Evolutionary conservation across 2,329 filamentous ascomycete species (phyloP).

Genomic region (Colletotrichum lindemuthianum): DNA sequence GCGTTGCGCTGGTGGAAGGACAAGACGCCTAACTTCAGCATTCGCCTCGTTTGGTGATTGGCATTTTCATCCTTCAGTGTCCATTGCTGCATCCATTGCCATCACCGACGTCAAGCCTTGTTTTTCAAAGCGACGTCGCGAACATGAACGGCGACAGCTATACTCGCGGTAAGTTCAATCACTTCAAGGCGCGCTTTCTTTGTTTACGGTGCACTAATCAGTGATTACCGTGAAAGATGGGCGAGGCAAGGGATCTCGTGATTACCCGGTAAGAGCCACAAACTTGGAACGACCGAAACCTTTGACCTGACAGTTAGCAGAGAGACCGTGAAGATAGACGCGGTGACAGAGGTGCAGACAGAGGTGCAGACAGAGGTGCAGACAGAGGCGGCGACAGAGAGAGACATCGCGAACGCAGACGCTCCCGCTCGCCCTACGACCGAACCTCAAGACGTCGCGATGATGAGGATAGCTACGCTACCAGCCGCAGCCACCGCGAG

Average conservation of each 20-base stretch:
- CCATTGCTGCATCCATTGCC: slow-evolving; percentile 9
- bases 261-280: slow-evolving; percentile 35
- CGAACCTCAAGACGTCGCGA: slow-evolving; percentile 75
- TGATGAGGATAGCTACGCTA: slow-evolving; percentile 86
- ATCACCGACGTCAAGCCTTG: slow-evolving; percentile 25
- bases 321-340: slow-evolving; percentile 49
- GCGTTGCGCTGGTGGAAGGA: slow-evolving; percentile 16
- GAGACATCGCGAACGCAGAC: slow-evolving; percentile 69
- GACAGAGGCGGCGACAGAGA: slow-evolving; percentile 45
- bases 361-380: slow-evolving; percentile 59
- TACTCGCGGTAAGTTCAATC: slow-evolving; percentile 35
- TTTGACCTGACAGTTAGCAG: slow-evolving; percentile 26
- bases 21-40: slow-evolving; percentile 11
- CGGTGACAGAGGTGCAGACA: slow-evolving; percentile 48
- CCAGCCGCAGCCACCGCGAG: slow-evolving; percentile 91
- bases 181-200: background rate
- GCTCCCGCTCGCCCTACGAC: slow-evolving; percentile 88
- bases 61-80: slow-evolving; percentile 26
- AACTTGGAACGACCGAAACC: background rate
- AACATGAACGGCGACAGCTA: slow-evolving; percentile 38
- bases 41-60: slow-evolving; percentile 28
- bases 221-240: slow-evolving; percentile 25
- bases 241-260: slow-evolving; percentile 36
- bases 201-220: slow-evolving; percentile 25
- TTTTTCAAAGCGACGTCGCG: slow-evolving; percentile 19